Conservation (phyloP, 163 green algal species). For the Smithsoniella earleae region DNA sequence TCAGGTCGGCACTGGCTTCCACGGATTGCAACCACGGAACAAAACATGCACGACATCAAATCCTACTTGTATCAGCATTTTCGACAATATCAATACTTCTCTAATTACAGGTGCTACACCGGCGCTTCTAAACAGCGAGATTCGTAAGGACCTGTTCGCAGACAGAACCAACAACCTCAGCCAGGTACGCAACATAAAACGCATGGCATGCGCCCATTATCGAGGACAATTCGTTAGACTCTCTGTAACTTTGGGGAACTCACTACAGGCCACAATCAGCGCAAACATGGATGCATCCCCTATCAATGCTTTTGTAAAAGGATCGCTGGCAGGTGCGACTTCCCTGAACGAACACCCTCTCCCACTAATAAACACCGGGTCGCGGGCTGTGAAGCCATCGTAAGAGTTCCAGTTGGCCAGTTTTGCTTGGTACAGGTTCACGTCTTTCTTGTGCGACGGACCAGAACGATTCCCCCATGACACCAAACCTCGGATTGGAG, state of each 20-base stretch:
- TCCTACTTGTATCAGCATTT: background rate
- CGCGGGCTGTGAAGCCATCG: no score
- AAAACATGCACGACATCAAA: background rate
- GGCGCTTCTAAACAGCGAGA: background rate
- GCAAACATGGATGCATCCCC: background rate
- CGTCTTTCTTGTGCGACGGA: background rate
- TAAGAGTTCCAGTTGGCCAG: no score
- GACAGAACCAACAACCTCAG: constrained; percentile 11
- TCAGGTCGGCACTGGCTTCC: background rate
- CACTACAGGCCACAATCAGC: background rate
- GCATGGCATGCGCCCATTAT: background rate
- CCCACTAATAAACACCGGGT: background rate
- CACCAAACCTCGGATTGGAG: constrained; percentile 15
- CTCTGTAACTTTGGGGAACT: background rate
- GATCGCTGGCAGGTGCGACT: no score
- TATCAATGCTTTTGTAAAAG: background rate
- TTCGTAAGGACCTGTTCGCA: background rate
- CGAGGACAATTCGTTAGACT: background rate
- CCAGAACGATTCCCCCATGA: background rate
- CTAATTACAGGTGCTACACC: background rate
- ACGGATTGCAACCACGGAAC: background rate
- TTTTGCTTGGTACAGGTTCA: no score
- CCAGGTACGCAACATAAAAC: constrained; percentile 1
- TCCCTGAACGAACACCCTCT: no score
- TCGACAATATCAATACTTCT: no score